Evolutionary conservation across 2,329 filamentous ascomycete genomes (phyloP), one percentile per base, ranked within the genome.

Genomic region (Hypoxylon sp.): DNA sequence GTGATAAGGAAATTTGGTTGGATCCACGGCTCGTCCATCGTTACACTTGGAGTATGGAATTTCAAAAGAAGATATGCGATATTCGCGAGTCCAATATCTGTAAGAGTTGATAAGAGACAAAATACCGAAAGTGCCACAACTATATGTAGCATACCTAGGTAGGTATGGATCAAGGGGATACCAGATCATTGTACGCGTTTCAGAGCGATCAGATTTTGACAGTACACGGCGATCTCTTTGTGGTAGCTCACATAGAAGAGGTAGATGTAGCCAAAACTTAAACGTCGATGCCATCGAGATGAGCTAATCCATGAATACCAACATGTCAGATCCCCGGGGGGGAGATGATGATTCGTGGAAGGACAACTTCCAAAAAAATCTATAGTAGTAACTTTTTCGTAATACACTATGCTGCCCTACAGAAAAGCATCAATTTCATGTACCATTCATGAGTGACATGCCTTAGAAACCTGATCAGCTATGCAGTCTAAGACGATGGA

Each of bases 151-250:
- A 29, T 41, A 41, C 37, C 37, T 41, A 41, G 16, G 8, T 41
- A 9, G 37, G 37, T 19, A 45, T 43, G 53, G 48, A 46, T 37
- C 41, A 46, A 63, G 52, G 62, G 59, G 27, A 61, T 68, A 65
- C 59, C 34, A 61, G 67, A 62, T 62, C 14, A 52, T 63, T 55
- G 55, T 65, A 37, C 34, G 45, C 41, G 46, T 67, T 65, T 58
- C 58, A 65, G n/a, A 25, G 11, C 39, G 39, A 54, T 51, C 61
- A 58, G 19, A 16, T 23, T 47, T 55, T n/a, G n/a, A 29, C 9
- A 58, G 23, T 37, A 48, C 55, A 57, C 47, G 39, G 37, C 21
- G 25, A 27, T 55, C 5, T 25, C 43, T 48, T 32, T 61, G 30
- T 34, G 19, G 48, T 46, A 63, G 51, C 9, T 45, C 2, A 55